Base-by-base conservation (phyloP, 345 rosid species). In the Brassica incana region DNA sequence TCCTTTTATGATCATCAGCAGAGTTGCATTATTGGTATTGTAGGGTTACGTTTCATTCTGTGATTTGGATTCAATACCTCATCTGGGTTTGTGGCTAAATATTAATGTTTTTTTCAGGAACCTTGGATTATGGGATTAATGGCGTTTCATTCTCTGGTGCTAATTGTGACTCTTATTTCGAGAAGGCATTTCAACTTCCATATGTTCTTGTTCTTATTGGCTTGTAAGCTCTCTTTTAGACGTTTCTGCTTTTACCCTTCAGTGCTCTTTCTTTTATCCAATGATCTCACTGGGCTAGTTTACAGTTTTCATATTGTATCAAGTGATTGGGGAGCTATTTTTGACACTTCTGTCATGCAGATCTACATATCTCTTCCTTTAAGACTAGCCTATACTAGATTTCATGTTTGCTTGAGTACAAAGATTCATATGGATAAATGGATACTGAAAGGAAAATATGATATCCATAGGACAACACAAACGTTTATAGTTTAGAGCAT, bases 141-240 rank as follows among this genome's bases (percentile, higher is more conserved):
- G 84, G 86, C 79, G 35, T 91, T 95, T 80, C 90, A 95, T 83
- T 64, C 78, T 73, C 15, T 85, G 78, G 77, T 95, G 78, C 85
- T 95, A 60, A 5, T 91, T 0, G 68, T 85, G n/a, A 82, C 83
- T 16, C 60, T 92, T 36, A 27, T 84, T 70, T 88, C 99, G 18
- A 86, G 92, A 84, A 90, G 82, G 75, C 87, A 86, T 77, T 73
- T 82, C 79, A 95, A 95, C 77, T 92, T 95, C 79, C 99, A 95
- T 80, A 90, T 91, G 92, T 86, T 82, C 69, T 78, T 95, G 59
- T 95, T 95, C 84, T 89, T 92, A 60, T 75, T 91, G 12, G 83
- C 95, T 23, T 86, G 99, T 95, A 86, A 89, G 97, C 80, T 72
- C 16, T 0, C 33, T 74, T 25, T 5, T 20, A 20, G 23, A 20